phyloP scores from a whole-genome alignment of 2,329 filamentous ascomycete genomes.

The Colletotrichum noveboracense region DNA sequence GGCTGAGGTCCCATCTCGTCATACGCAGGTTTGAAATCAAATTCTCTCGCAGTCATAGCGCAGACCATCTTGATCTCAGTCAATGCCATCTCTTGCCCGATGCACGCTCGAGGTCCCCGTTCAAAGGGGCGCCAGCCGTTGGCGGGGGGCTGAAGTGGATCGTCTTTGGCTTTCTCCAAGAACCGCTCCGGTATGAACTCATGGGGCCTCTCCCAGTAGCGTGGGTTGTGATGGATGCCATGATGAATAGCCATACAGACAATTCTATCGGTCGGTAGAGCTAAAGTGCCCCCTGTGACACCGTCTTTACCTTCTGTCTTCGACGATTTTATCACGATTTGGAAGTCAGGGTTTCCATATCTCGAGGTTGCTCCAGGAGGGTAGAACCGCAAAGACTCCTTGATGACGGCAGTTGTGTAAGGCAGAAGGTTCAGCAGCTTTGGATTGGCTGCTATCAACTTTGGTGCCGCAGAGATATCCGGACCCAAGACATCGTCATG shows the following conservation, averaged over 20 bases:
- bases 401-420: slow-evolving; percentile 50
- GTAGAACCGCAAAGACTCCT: slow-evolving; percentile 59
- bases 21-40: slow-evolving; percentile 50
- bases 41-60: slow-evolving; percentile 51
- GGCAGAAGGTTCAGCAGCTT: slow-evolving; percentile 4
- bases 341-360: slow-evolving; percentile 34
- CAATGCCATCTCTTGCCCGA: slow-evolving; percentile 62
- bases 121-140: slow-evolving; percentile 60
- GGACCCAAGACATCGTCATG: slow-evolving; percentile 55
- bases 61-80: slow-evolving; percentile 57
- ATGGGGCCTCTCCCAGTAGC: slow-evolving; percentile 41
- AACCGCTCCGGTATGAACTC: slow-evolving; percentile 49
- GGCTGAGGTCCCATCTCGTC: slow-evolving; percentile 32
- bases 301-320: not conserved
- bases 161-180: slow-evolving; percentile 29
- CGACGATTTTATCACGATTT: slow-evolving; percentile 27
- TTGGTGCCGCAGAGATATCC: not conserved
- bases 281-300: slow-evolving; percentile 8
- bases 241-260: slow-evolving; percentile 25
- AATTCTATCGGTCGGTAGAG: slow-evolving; percentile 42
- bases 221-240: slow-evolving; percentile 41
- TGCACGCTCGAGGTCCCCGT: slow-evolving; percentile 55
- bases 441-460: not conserved
- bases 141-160: slow-evolving; percentile 39
- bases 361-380: slow-evolving; percentile 51